These are phyloP conservation scores for bread wheat (Triticum aestivum) DNA, from an alignment of 176 grass and related monocot genomes.

Conservation along the genomic window DNA sequence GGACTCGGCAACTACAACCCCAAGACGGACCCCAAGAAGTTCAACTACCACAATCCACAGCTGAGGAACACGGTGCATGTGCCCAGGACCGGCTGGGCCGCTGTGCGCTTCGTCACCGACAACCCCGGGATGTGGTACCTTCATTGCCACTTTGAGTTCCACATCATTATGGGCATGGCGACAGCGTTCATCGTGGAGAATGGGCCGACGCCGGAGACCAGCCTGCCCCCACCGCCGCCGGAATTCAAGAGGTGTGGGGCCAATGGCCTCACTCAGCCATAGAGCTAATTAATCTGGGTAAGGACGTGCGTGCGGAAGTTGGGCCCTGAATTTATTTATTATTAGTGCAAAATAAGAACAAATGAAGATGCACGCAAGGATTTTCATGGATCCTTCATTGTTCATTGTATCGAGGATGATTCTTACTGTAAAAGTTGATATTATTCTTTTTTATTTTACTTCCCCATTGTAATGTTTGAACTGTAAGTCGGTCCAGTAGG, in stretches of 20 bases:
- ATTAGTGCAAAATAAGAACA: neutral
- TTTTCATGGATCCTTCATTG: neutral
- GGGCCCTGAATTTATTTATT: neutral
- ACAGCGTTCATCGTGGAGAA: neutral
- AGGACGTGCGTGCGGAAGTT: neutral
- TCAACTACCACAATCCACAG: slow-evolving; percentile 51
- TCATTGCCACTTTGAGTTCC: neutral
- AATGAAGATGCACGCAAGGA: neutral
- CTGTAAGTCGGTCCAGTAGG: neutral
- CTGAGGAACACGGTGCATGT: slow-evolving; percentile 12
- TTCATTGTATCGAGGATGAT: neutral
- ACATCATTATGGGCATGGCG: slow-evolving; percentile 12
- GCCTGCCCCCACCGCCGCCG: neutral
- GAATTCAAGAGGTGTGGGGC: neutral
- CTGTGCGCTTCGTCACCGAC: slow-evolving; percentile 1
- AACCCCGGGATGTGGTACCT: slow-evolving; percentile 15
- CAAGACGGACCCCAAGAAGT: slow-evolving; percentile 37
- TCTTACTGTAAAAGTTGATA: neutral
- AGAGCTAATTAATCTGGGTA: neutral
- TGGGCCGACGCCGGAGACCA: neutral
- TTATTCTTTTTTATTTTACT: neutral
- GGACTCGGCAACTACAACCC: slow-evolving; percentile 44
- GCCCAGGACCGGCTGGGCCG: neutral
- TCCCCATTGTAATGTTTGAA: neutral
- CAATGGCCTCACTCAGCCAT: neutral